Evolutionary conservation across 768 basidiomycete genomes (phyloP), one percentile per base, ranked within the genome.

Genomic region (Gymnopilus dilepis): DNA sequence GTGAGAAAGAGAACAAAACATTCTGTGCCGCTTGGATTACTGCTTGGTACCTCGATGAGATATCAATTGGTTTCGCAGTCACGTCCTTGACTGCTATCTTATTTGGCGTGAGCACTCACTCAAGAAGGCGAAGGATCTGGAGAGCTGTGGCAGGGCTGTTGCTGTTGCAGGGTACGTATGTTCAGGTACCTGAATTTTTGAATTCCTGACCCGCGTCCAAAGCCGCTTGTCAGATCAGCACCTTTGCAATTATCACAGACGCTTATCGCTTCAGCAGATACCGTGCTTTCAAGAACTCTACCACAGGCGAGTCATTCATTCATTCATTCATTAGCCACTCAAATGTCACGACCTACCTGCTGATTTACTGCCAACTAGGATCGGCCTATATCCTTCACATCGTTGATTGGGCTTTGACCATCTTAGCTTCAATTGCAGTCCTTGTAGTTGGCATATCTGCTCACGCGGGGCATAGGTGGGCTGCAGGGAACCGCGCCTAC

Each of bases 41-140:
- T 45, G 91, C 91, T 15, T 82, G 82, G 1, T 93, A 90, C 70
- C 74, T 84, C 48, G 78, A 82, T n/a, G 84, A 89, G 69, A 72
- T 92, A 9, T 84, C 84, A 43, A 79, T 86, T 31, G 87, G 90
- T 3, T 89, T 89, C 70, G 87, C 83, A 7, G 80, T 77, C 48
- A 74, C 86, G 26, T 84, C 89, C 3, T 73, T 90, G 37, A 68
- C 80, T 0, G 77, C 89, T 7, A 79, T 93, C 50, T 68, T 87
- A 41, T 79, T 92, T 59, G 91, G 91, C 3, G 80, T 91, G 19
- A 90, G 83, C 68, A 91, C 91, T 0, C 86, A 86, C 67, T 90
- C 90, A 15, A 80, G 91, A 53, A 80, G 91, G 65, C 79, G 90
- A 60, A 84, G 91, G 64, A 87, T 92, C 31, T 93, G 91, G 91